Evolutionary conservation across 164 flowering plant species (phyloP), one percentile per base, ranked within the genome.

Genomic region (Vitis rupestris): DNA sequence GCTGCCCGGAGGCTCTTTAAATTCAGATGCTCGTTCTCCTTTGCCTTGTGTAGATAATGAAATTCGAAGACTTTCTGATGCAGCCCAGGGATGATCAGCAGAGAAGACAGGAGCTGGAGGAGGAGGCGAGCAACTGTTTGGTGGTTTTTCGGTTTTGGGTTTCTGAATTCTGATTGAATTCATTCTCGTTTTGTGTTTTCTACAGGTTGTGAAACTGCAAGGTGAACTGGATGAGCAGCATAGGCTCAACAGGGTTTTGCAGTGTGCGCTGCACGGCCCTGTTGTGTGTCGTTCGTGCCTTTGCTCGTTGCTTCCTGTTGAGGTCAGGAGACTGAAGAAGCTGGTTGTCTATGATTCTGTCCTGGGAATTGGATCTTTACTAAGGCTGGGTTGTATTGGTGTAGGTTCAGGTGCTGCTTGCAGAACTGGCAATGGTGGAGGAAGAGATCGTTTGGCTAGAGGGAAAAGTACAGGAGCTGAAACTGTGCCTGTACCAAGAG

Each of bases 31-130:
- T 55, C 11, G 10, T 10, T 61, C 48, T 44, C 8, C 15, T 13
- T 54, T 10, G 16, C 4, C n/a, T 17, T 50, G 23, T 30, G 10
- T 14, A 61, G 67, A 78, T 44, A 16, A 91, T 89, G 98, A 91
- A 88, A 81, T 86, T 90, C 30, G 93, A 90, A 71, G 91, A 91
- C 67, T 81, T 86, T 47, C 72, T 91, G 61, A 87, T 86, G 90
- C 80, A 84, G 72, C 68, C 58, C 30, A 75, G 70, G 1, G 83
- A 81, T 15, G 84, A 85, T 62, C 76, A 84, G 14, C 86, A 78
- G 70, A 84, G 53, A n/a, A 77, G 71, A 67, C 58, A 67, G 3
- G 80, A 83, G 4, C 93, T 91, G 44, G 78, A 90, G 61, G 83
- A 83, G 19, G 91, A 91, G 89, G 98, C 88, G 59, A 72, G 70